Evolutionary conservation across 768 basidiomycete species (phyloP).

Genomic region (Pisolithus marmoratus): DNA sequence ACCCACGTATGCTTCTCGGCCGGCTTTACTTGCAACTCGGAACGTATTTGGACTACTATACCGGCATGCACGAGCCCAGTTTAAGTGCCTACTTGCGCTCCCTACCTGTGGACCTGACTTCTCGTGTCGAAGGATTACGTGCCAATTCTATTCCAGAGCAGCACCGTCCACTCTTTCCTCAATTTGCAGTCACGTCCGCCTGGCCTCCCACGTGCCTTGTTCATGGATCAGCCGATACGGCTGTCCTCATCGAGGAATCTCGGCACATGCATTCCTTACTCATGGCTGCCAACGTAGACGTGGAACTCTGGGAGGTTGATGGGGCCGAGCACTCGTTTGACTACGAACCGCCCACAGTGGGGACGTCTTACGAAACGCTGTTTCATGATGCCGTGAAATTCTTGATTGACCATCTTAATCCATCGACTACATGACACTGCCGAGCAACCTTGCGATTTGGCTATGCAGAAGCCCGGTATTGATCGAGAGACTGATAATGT

Average conservation of each 20-base stretch:
- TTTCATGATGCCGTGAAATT: conserved; percentile 37
- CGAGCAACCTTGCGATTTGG: no score
- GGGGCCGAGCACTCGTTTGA: conserved; percentile 55
- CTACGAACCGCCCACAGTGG: conserved; percentile 40
- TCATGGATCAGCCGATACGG: conserved; percentile 45
- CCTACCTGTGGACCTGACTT: conserved; percentile 6
- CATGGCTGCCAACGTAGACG: conserved; percentile 29
- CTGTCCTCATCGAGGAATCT: conserved; percentile 40
- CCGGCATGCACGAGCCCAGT: conserved; percentile 38
- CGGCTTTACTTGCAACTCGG: conserved; percentile 59
- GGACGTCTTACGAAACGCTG: conserved; percentile 24
- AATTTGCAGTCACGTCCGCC: conserved; percentile 28
- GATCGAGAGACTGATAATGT: no score
- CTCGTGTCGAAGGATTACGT: background rate
- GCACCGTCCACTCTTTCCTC: conserved; percentile 41
- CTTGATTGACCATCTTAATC: conserved; percentile 23
- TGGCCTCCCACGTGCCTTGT: conserved; percentile 46
- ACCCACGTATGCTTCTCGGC: conserved; percentile 54
- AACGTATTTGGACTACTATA: conserved; percentile 52
- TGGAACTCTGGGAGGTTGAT: conserved; percentile 32
- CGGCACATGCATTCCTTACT: conserved; percentile 31
- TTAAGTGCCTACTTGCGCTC: conserved; percentile 40
- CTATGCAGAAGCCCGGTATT: no score
- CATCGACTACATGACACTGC: background rate
- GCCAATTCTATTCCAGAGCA: conserved; percentile 21